Base-by-base conservation (phyloP, 179 eudicot genomes). In the Patellifolia procumbens region DNA sequence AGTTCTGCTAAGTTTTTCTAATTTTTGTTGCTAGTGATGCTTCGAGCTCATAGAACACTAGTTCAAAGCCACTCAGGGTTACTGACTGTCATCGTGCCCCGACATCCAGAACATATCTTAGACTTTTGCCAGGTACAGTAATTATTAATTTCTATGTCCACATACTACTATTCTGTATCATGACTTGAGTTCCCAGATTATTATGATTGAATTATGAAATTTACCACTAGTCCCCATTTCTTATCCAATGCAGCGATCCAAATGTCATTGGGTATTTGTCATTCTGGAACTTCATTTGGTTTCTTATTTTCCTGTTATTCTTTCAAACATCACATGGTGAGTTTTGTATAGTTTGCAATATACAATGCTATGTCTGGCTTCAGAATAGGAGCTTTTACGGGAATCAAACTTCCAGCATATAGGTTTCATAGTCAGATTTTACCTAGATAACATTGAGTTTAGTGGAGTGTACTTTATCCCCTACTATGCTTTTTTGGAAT, bases 71-170 rank as follows among this genome's bases (percentile, higher is more conserved):
- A 84, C 85, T 86, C 91, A 61, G 85, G 85, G 74, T 42, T 91
- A 53, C 77, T 93, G 70, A 86, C 94, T 4, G 84, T 94, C 78
- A 73, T 96, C 42, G 93, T 87, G 73, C 98, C 97, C 20, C 96
- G 99, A 7, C 89, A 94, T 83, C 96, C 97, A 59, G 79, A 78
- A 65, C 88, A 84, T 75, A 96, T 92, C 61, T 83, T 31, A 70
- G 83, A 86, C 68, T 85, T 93, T 81, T 85, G 91, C 55, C 63
- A 66, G 80, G 99, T 94, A 90, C 72, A 29, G 73, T 70, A 68
- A 46, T 45, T 42, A 68, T 48, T 29, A 11, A 46, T 48, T 15
- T 45, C 43, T 39, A 31, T 17, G 17, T 10, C 8, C 42, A 5
- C 49, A n/a, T n/a, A 39, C 39, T 45, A 28, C 31, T 20, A 22